Evolutionary conservation across 2,329 filamentous ascomycete species (phyloP).

Genomic region (Arthrobotrys musiformis): DNA sequence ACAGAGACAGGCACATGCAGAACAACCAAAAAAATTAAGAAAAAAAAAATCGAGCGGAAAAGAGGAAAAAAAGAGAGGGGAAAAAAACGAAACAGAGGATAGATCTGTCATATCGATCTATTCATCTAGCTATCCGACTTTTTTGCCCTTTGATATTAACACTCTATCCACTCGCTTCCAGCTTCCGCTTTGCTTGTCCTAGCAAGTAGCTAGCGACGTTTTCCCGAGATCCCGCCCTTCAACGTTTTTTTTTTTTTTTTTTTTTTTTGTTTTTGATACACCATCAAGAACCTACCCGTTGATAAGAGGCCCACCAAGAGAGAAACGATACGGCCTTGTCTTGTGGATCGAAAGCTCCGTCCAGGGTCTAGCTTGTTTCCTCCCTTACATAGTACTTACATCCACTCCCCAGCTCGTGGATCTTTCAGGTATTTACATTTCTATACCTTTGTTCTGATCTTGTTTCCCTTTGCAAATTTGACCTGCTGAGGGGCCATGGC

Average conservation of each 20-base stretch:
- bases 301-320: constrained; percentile 33
- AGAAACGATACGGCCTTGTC: constrained; percentile 21
- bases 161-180: constrained; percentile 46
- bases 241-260: constrained; percentile 24
- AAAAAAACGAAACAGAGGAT: neutral
- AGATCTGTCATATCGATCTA: neutral
- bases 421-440: constrained; percentile 47
- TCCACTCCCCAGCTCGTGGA: constrained; percentile 26
- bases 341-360: constrained; percentile 21
- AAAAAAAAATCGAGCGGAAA: neutral
- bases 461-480: constrained; percentile 35
- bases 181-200: constrained; percentile 19
- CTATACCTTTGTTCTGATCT: neutral
- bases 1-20: neutral
- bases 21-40: neutral
- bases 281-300: constrained; percentile 26
- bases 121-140: neutral
- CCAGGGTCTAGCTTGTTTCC: constrained; percentile 26
- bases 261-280: constrained; percentile 27
- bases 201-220: constrained; percentile 7
- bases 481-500: constrained; percentile 15
- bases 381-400: too few species aligned
- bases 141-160: constrained; percentile 2
- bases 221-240: constrained; percentile 42
- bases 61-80: neutral